Base-by-base conservation (phyloP, 441 rosid genomes). In the Biscutella laevigata region DNA sequence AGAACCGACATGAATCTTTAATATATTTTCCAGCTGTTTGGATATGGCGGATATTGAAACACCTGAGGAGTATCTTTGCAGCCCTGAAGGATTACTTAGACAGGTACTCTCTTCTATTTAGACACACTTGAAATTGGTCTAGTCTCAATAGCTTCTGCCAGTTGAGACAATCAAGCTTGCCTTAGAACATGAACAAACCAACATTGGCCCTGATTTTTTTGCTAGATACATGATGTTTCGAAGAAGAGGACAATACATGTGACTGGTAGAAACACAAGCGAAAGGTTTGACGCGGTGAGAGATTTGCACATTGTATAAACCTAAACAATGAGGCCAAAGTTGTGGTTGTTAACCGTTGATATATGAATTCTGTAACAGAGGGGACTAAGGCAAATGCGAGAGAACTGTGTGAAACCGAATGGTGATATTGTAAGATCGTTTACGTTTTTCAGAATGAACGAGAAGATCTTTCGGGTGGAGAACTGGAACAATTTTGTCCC, bases 401-500 rank as follows among this genome's bases (percentile, higher is more conserved):
- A 70, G 33, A 78, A 78, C 54, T 78, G 81, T 66, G 70, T 67
- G 59, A 71, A 72, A 59, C 78, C 81, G 25, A 74, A 74, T 33
- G 75, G 74, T 8, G 82, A 78, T 62, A 73, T 71, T 70, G 73
- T 81, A 68, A 76, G 82, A 67, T 81, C 87, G 6, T 81, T 78
- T 67, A 81, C 77, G 27, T 80, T 69, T 77, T 78, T 75, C 73
- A 73, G 84, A 76, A 72, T 78, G 82, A 76, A 64, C 43, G 80
- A 74, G 55, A 76, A 69, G 48, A 71, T 78, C 43, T 81, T 81
- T 71, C 72, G 75, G 45, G 80, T 61, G 4, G 84, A 81, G 71
- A 81, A 81, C 73, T 78, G 82, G 88, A 78, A 77, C 71, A 78
- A 78, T 63, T 81, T 81, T 74, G 88, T 78, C 28, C 88, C 80